Conservation (phyloP, 768 basidiomycete genomes). For the Suillus bovinus region DNA sequence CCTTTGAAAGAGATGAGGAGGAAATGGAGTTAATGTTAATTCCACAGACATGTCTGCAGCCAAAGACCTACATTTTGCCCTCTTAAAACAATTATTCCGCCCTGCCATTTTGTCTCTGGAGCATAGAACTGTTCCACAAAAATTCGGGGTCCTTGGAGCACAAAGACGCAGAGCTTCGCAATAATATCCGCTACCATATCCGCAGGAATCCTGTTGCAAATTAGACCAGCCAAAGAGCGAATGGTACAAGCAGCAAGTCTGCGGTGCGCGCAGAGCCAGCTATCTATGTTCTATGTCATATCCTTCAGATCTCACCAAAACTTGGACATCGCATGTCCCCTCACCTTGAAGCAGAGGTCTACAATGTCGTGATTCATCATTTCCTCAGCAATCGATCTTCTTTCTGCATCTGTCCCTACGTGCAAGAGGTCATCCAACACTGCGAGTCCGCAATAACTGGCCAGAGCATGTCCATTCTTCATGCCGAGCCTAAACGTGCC, state of each 20-base stretch:
- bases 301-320: not conserved
- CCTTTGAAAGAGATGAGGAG: not conserved
- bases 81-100: conserved; percentile 11
- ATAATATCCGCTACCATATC: conserved; percentile 26
- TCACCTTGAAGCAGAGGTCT: conserved; percentile 25
- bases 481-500: conserved; percentile 3
- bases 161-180: conserved; percentile 24
- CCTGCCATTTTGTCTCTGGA: conserved; percentile 13
- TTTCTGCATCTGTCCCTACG: conserved; percentile 2
- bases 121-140: conserved; percentile 21
- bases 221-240: conserved; percentile 22
- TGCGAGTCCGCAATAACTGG: conserved; percentile 10
- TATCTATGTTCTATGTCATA: conserved; percentile 19
- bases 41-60: not conserved
- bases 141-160: conserved; percentile 24
- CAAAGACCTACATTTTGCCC: conserved; percentile 3
- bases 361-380: conserved; percentile 22
- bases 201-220: conserved; percentile 21
- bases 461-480: conserved; percentile 16
- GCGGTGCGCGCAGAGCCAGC: conserved; percentile 24
- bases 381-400: conserved; percentile 12
- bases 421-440: conserved; percentile 7
- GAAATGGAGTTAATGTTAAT: not conserved
- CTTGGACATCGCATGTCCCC: not conserved
- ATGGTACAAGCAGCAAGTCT: conserved; percentile 19